phyloP scores from a whole-genome alignment of 1,284 basidiomycete species.

The Stygiomarasmius scandens region DNA sequence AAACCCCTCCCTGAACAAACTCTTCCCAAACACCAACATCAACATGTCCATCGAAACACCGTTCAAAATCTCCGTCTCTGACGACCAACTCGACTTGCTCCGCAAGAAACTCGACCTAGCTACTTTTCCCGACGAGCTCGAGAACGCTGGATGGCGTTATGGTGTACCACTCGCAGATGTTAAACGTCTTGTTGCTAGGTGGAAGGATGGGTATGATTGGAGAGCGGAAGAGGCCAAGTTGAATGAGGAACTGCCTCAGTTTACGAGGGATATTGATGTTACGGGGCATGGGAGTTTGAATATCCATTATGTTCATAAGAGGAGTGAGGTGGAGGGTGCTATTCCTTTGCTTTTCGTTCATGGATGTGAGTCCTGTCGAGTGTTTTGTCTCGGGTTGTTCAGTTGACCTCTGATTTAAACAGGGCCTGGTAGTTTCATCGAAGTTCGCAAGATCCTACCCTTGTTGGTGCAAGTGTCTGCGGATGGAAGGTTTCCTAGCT shows the following conservation, averaged over 20 bases:
- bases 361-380: conserved; percentile 39
- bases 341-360: conserved; percentile 52
- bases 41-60: conserved; percentile 19
- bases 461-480: conserved; percentile 42
- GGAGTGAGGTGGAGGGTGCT: conserved; percentile 34
- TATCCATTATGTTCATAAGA: conserved; percentile 15
- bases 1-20: no score
- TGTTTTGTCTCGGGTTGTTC: neutral
- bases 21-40: no score
- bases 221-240: conserved; percentile 39
- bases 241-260: conserved; percentile 38
- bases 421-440: conserved; percentile 64
- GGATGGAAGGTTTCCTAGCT: conserved; percentile 47
- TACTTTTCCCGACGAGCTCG: conserved; percentile 46
- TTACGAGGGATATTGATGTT: conserved; percentile 9
- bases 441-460: conserved; percentile 57
- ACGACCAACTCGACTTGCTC: conserved; percentile 32
- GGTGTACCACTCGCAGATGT: conserved; percentile 44
- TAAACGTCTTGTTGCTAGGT: conserved; percentile 37
- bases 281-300: conserved; percentile 7
- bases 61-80: conserved; percentile 35
- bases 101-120: conserved; percentile 34
- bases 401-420: neutral
- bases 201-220: conserved; percentile 49
- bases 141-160: conserved; percentile 38